A percentile compares a stretch with the other conserved stretches of the same genome.
Evolutionary conservation across 2,329 filamentous ascomycete species (phyloP).

Genomic region (Alternaria longipes): DNA sequence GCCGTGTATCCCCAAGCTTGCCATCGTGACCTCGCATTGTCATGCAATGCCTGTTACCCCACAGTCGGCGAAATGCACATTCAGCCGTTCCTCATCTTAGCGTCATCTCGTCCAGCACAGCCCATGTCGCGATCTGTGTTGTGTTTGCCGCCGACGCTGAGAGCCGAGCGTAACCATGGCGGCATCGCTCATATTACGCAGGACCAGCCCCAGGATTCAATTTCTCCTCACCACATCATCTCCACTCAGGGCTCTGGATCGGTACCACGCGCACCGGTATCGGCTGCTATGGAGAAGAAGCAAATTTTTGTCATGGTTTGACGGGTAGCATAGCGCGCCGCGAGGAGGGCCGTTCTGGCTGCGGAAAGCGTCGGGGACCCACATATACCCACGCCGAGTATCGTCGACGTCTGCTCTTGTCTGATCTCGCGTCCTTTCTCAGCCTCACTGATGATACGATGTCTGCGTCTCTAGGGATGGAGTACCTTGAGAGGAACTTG

Average conservation of each 20-base stretch:
- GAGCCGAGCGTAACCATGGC: conserved; percentile 32
- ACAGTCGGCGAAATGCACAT: conserved; percentile 16
- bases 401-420: background rate
- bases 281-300: conserved; percentile 18
- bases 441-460: background rate
- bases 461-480: background rate
- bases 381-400: conserved; percentile 9
- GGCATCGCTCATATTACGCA: conserved; percentile 13
- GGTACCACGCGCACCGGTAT: conserved; percentile 24
- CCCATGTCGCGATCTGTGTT: conserved; percentile 14
- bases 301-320: conserved; percentile 16
- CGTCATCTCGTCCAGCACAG: conserved; percentile 7
- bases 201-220: conserved; percentile 13
- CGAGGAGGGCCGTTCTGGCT: conserved; percentile 25
- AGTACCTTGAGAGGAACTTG: background rate
- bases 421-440: background rate
- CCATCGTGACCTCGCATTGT: conserved; percentile 17
- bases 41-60: conserved; percentile 19
- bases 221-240: conserved; percentile 19
- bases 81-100: background rate
- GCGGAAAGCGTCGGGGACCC: conserved; percentile 33
- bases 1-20: background rate
- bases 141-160: conserved; percentile 9
- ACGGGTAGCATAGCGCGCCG: conserved; percentile 8
- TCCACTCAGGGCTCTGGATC: conserved; percentile 15